Evolutionary conservation across 495 filamentous ascomycete genomes (phyloP).

Genomic region (Bathelium albidoporum): DNA sequence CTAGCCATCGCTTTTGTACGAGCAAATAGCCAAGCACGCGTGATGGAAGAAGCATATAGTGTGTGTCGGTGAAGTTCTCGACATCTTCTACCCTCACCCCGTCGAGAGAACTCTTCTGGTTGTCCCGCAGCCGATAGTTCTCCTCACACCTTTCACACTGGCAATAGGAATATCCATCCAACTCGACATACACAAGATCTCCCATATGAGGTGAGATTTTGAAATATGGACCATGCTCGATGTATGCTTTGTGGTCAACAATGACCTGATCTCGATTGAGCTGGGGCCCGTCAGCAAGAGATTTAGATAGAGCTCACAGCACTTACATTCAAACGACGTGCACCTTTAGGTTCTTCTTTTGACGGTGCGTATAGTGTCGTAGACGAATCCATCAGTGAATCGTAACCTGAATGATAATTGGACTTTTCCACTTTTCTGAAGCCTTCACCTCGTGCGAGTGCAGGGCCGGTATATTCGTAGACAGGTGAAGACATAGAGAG

Average conservation of each 20-base stretch:
- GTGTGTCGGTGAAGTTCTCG: background rate
- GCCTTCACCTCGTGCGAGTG: background rate
- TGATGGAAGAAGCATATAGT: background rate
- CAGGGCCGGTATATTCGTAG: background rate
- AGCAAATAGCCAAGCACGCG: background rate
- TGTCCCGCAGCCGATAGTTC: background rate
- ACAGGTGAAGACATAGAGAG: background rate
- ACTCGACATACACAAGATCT: background rate
- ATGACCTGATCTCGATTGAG: slow-evolving; percentile 3
- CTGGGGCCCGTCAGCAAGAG: background rate
- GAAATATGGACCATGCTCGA: background rate
- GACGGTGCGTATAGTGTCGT: background rate
- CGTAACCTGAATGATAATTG: background rate
- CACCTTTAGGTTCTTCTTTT: background rate
- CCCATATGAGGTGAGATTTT: background rate
- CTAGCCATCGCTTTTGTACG: background rate
- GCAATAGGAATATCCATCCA: background rate
- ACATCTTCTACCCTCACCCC: background rate
- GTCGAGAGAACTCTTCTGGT: background rate
- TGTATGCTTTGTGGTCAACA: background rate
- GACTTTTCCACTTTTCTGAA: background rate
- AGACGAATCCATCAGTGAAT: background rate
- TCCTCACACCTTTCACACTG: background rate
- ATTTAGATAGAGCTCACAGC: background rate
- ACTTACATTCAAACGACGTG: background rate